These are phyloP conservation scores for Xylogone sp. DNA, from an alignment of 2,329 filamentous ascomycete species.

Conservation along the genomic window DNA sequence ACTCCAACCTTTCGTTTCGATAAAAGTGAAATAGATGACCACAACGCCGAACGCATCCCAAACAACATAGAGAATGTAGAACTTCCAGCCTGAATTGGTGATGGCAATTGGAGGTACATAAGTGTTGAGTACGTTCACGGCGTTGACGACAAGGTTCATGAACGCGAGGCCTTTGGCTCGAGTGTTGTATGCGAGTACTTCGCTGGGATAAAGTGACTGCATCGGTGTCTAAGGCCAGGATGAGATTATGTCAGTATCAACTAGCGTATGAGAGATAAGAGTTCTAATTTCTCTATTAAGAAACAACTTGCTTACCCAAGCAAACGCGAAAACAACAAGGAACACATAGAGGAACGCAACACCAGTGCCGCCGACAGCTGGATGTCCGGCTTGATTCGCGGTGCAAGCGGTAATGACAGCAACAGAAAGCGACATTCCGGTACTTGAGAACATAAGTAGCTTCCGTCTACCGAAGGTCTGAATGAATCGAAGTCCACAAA, in stretches of 20 bases:
- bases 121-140: constrained; percentile 41
- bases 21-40: constrained; percentile 45
- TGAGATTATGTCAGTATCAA: background rate
- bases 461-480: background rate
- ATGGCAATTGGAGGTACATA: constrained; percentile 44
- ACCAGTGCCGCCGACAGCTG: background rate
- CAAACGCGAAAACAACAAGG: constrained; percentile 44
- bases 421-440: background rate
- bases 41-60: constrained; percentile 38
- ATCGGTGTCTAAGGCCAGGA: constrained; percentile 30
- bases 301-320: constrained; percentile 25
- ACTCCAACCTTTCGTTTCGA: constrained; percentile 45
- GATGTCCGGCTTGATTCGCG: background rate
- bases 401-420: background rate
- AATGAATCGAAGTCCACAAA: background rate
- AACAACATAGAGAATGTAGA: constrained; percentile 47
- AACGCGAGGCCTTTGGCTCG: constrained; percentile 54
- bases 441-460: background rate
- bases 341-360: constrained; percentile 48
- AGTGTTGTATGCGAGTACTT: constrained; percentile 49
- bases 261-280: background rate
- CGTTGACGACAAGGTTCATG: constrained; percentile 38
- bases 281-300: background rate
- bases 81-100: constrained; percentile 47
- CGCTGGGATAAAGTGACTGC: constrained; percentile 47